A percentile compares a stretch with the other conserved stretches of the same genome.
Conservation (phyloP, 495 filamentous ascomycete species). For the Aspergillus steynii region DNA sequence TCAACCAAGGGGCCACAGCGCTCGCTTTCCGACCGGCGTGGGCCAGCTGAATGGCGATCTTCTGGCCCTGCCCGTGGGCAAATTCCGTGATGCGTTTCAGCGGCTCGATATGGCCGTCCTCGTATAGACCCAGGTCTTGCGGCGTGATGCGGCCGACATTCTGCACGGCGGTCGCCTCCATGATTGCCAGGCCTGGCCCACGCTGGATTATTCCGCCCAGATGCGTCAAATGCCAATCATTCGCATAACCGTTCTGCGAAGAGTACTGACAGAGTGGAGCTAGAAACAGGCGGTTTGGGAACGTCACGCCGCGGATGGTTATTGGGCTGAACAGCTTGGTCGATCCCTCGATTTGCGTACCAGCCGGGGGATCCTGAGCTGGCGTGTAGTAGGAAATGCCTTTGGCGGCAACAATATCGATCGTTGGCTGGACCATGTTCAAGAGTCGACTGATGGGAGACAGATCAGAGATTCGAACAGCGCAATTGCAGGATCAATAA, state of each 20-base stretch:
- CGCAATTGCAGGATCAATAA: background rate
- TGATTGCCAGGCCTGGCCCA: conserved; percentile 67
- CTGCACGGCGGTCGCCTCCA: conserved; percentile 72
- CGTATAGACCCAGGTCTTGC: conserved; percentile 70
- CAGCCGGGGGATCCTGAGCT: conserved; percentile 61
- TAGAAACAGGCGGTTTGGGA: conserved; percentile 61
- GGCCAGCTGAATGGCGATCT: conserved; percentile 71
- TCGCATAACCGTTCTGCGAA: conserved; percentile 62
- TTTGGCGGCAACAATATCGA: conserved; percentile 27
- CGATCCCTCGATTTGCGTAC: conserved; percentile 60
- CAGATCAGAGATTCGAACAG: too few relatives aligned
- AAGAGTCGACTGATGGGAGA: background rate
- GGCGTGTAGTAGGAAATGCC: conserved; percentile 70
- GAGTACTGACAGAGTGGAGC: conserved; percentile 72
- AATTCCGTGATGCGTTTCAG: conserved; percentile 67
- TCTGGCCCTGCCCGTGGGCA: conserved; percentile 68
- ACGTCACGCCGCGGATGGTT: conserved; percentile 54
- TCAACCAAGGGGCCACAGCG: conserved; percentile 68
- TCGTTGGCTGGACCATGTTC: background rate
- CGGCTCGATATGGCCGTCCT: conserved; percentile 67
- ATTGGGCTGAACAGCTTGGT: conserved; percentile 70
- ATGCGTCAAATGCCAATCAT: conserved; percentile 62
- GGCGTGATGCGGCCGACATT: conserved; percentile 76
- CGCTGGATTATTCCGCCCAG: conserved; percentile 60
- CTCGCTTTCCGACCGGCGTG: conserved; percentile 77